A percentile compares a stretch with the other conserved stretches of the same genome.
Conservation (phyloP, 2,329 filamentous ascomycete genomes). For the Xylaria hypoxylon region DNA sequence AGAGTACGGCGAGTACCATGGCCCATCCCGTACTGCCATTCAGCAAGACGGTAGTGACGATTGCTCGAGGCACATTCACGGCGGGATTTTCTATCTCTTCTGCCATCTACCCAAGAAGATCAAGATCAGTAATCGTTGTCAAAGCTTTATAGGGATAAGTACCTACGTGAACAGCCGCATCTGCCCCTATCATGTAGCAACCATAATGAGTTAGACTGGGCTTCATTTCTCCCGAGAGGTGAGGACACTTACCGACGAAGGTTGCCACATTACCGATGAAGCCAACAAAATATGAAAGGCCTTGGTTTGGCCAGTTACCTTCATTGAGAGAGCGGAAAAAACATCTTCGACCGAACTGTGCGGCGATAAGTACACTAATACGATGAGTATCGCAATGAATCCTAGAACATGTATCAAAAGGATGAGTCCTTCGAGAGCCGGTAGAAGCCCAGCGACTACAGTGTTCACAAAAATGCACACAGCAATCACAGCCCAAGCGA, state of each 20-base stretch:
- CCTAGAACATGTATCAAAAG: constrained; percentile 39
- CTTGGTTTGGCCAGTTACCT: constrained; percentile 38
- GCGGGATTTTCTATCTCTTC: constrained; percentile 41
- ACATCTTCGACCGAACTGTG: constrained; percentile 33
- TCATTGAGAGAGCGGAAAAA: constrained; percentile 36
- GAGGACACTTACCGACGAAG: constrained; percentile 38
- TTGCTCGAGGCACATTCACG: constrained; percentile 36
- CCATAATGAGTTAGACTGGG: constrained; percentile 18
- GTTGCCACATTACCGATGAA: constrained; percentile 38
- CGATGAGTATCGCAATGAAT: constrained; percentile 38
- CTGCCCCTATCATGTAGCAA: constrained; percentile 34
- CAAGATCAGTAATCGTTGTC: background rate
- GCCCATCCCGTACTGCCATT: constrained; percentile 38
- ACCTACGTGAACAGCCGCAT: constrained; percentile 41
- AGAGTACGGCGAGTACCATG: constrained; percentile 38
- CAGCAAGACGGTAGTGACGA: constrained; percentile 35
- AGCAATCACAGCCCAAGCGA: constrained; percentile 38
- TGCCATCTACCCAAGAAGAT: constrained; percentile 35
- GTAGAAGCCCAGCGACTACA: constrained; percentile 32
- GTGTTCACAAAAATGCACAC: constrained; percentile 38
- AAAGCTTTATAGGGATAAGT: background rate
- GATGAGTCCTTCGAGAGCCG: constrained; percentile 36
- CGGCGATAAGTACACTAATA: constrained; percentile 37
- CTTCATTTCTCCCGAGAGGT: background rate
- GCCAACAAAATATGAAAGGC: constrained; percentile 39